Conservation (phyloP, 805 yeast species). For the Candida khao-thaluensis region DNA sequence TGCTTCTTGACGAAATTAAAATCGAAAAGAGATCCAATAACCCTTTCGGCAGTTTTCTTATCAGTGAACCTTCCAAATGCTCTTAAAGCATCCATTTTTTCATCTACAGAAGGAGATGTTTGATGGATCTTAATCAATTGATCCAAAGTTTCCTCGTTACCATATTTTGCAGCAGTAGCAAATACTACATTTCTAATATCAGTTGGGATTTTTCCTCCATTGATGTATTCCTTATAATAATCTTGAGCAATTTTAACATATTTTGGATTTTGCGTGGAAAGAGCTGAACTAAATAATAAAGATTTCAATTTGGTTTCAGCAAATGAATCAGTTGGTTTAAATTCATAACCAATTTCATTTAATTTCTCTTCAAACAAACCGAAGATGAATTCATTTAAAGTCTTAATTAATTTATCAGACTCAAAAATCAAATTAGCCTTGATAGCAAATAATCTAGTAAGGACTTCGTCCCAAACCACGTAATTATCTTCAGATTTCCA, state of each 20-base stretch:
- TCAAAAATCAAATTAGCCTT: constrained; percentile 58
- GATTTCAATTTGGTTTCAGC: constrained; percentile 67
- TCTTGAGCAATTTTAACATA: constrained; percentile 36
- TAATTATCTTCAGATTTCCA: constrained; percentile 62
- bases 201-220: constrained; percentile 72
- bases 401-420: constrained; percentile 43
- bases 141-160: constrained; percentile 63
- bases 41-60: constrained; percentile 51
- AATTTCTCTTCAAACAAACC: constrained; percentile 57
- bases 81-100: constrained; percentile 67
- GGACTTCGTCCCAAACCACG: constrained; percentile 67
- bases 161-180: constrained; percentile 61
- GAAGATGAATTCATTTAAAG: constrained; percentile 51
- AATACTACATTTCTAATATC: constrained; percentile 69
- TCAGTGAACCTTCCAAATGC: constrained; percentile 64
- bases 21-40: constrained; percentile 55
- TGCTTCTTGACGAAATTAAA: constrained; percentile 59
- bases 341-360: constrained; percentile 62
- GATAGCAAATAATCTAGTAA: constrained; percentile 47
- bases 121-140: constrained; percentile 58
- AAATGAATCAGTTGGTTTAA: constrained; percentile 54
- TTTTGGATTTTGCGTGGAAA: constrained; percentile 45
- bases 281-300: constrained; percentile 60
- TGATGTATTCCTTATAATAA: constrained; percentile 55
- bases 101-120: constrained; percentile 61